A percentile compares a stretch with the other conserved stretches of the same genome.
phyloP scores from a whole-genome alignment of 352 stramenopile species.

The Phytophthora aleatoria region DNA sequence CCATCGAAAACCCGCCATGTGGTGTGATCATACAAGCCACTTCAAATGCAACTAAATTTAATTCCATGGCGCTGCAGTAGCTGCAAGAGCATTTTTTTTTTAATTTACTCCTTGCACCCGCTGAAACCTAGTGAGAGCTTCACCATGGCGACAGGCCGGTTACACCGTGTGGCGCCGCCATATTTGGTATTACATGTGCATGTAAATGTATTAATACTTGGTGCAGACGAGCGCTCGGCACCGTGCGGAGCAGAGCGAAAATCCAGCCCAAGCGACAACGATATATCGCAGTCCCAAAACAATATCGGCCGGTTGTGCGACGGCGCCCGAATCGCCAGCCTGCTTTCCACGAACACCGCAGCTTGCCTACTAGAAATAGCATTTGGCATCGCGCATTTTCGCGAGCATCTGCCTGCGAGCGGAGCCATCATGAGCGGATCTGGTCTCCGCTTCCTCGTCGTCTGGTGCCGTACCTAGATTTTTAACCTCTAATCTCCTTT shows the following conservation, averaged over 20 bases:
- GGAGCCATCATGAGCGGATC: conserved; percentile 21
- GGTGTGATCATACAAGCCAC: neutral
- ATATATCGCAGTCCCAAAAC: neutral
- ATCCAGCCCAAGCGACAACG: conserved; percentile 11
- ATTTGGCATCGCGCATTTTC: conserved; percentile 4
- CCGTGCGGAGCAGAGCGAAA: conserved; percentile 31
- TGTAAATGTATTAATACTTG: conserved; percentile 2
- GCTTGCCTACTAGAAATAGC: conserved; percentile 4
- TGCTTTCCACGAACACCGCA: conserved; percentile 13
- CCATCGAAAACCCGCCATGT: neutral
- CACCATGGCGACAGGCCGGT: conserved; percentile 1
- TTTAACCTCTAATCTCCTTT: neutral
- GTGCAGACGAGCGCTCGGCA: conserved; percentile 11
- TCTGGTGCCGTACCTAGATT: conserved; percentile 25
- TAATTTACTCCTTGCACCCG: no score
- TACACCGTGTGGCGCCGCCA: neutral
- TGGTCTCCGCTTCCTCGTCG: conserved; percentile 18
- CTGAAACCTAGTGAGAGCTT: no score
- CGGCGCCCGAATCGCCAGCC: conserved; percentile 4
- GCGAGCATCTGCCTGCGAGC: neutral
- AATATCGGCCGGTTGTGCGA: conserved; percentile 9
- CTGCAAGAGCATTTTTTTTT: no score
- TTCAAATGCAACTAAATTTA: neutral
- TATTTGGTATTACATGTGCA: neutral
- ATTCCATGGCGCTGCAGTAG: neutral